phyloP scores from a whole-genome alignment of 192 early-diverging fungal species.

The Diversispora epigaea region DNA sequence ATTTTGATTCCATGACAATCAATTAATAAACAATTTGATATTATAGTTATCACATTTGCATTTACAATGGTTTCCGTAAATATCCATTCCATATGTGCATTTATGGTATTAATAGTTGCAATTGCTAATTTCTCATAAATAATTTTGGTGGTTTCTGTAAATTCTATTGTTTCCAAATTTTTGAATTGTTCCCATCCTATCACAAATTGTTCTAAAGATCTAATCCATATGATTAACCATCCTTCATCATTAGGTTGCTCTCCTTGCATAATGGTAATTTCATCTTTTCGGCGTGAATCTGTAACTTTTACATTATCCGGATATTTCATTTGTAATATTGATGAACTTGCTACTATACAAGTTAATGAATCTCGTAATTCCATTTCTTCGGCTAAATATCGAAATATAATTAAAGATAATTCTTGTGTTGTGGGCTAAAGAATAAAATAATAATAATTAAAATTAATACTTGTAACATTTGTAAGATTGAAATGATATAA shows the following conservation, averaged over 20 bases:
- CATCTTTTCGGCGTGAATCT: constrained; percentile 15
- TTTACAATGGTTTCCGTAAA: not conserved
- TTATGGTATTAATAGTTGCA: constrained; percentile 2
- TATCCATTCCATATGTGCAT: not conserved
- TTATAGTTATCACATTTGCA: not conserved
- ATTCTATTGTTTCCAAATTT: not conserved
- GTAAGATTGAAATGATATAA: not conserved
- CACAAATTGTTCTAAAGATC: constrained; percentile 4
- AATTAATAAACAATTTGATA: not conserved
- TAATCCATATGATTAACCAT: constrained; percentile 45
- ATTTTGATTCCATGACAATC: constrained; percentile 15
- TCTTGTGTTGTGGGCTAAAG: constrained; percentile 53
- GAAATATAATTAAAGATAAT: constrained; percentile 52
- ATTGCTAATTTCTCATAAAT: not conserved
- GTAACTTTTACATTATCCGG: constrained; percentile 45
- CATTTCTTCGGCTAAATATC: constrained; percentile 59
- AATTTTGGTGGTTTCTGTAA: not conserved
- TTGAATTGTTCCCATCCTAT: not conserved
- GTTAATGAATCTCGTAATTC: constrained; percentile 57
- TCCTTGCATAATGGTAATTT: constrained; percentile 50
- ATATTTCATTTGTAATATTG: constrained; percentile 45
- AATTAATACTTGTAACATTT: not conserved
- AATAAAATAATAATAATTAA: not conserved
- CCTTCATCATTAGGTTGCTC: constrained; percentile 54
- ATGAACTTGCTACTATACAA: constrained; percentile 51